Base-by-base conservation (phyloP, 1,284 basidiomycete genomes). In the Ceratobasidium sp. region DNA sequence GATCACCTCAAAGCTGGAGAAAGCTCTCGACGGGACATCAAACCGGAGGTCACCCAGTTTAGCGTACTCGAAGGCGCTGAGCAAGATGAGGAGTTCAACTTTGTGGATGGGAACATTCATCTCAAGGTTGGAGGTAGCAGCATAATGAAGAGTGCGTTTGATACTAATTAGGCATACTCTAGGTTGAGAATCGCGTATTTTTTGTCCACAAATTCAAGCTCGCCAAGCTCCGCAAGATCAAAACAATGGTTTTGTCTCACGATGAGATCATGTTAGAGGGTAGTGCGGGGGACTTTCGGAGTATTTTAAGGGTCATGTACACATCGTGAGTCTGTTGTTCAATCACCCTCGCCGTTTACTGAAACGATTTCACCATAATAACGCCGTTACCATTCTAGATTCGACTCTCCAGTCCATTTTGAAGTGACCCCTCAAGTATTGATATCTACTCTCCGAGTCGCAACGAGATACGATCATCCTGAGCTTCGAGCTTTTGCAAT, bases 81-180 rank as follows among this genome's bases (percentile, higher is more conserved):
- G 40, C 62, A 17, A 20, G 68, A 70, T 23, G 13, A 33, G 9
- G 68, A 70, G 13, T 70, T 70, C 20, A 33, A 57, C 52, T 70
- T 52, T 23, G 1, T 48, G 17, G 68, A 70, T 52, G 68, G 68
- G 20, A 70, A 70, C 40, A 12, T 66, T 12, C 23, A 28, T 40
- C 44, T 66, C 15, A 17, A 42, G 38, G 64, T 66, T 33, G 10
- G 64, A n/a, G 40, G 20, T 23, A 40, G 64, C 12, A n/a, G 10
- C 26, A 57, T 23, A 2, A 3, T 28, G 33, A 33, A 2, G 33
- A 4, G 33, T 2, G 9, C 26, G 13, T 23, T 15, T 12, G 12
- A 7, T 17, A 17, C 46, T 48, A 48, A 48, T 17, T 12, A 10
- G 17, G 3, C 46, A 9, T 10, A 17, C 12, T 10, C 2, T 2